phyloP scores from a whole-genome alignment of 805 yeast genomes.

The Maudiozyma pseudohumilis region DNA sequence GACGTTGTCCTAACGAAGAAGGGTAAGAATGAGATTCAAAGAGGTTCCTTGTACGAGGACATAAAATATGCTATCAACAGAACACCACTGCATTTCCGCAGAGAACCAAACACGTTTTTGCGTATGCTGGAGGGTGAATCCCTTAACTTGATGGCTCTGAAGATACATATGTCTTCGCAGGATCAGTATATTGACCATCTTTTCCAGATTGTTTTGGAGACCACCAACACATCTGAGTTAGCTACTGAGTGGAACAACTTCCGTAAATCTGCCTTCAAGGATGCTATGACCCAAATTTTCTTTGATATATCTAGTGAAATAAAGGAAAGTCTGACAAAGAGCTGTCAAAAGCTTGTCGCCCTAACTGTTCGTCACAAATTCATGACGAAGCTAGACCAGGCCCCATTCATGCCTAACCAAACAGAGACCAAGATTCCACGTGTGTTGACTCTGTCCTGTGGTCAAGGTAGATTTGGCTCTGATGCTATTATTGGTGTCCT shows the following conservation, averaged over 20 bases:
- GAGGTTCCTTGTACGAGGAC: slow-evolving; percentile 72
- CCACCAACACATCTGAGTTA: slow-evolving; percentile 69
- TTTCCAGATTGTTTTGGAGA: slow-evolving; percentile 45
- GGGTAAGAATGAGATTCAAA: slow-evolving; percentile 68
- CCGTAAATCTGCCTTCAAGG: slow-evolving; percentile 55
- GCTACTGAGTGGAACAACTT: slow-evolving; percentile 74
- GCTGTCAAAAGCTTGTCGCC: slow-evolving; percentile 62
- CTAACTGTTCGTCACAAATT: slow-evolving; percentile 62
- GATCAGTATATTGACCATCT: slow-evolving; percentile 36
- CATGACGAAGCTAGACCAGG: slow-evolving; percentile 72
- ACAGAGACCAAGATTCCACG: slow-evolving; percentile 79
- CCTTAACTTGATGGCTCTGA: slow-evolving; percentile 58
- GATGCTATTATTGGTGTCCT: slow-evolving; percentile 82
- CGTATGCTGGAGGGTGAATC: slow-evolving; percentile 90
- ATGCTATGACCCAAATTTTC: slow-evolving; percentile 58
- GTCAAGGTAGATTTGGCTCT: slow-evolving; percentile 68
- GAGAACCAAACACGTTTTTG: slow-evolving; percentile 70
- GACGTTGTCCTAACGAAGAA: slow-evolving; percentile 76
- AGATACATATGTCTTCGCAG: slow-evolving; percentile 39
- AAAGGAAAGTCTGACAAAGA: slow-evolving; percentile 70
- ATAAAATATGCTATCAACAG: slow-evolving; percentile 85
- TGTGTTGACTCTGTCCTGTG: slow-evolving; percentile 72
- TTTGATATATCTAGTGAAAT: slow-evolving; percentile 63
- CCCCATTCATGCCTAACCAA: slow-evolving; percentile 80
- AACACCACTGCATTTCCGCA: slow-evolving; percentile 61